Evolutionary conservation across 257 asterid species (phyloP).

Genomic region (Solanum pimpinellifolium): DNA sequence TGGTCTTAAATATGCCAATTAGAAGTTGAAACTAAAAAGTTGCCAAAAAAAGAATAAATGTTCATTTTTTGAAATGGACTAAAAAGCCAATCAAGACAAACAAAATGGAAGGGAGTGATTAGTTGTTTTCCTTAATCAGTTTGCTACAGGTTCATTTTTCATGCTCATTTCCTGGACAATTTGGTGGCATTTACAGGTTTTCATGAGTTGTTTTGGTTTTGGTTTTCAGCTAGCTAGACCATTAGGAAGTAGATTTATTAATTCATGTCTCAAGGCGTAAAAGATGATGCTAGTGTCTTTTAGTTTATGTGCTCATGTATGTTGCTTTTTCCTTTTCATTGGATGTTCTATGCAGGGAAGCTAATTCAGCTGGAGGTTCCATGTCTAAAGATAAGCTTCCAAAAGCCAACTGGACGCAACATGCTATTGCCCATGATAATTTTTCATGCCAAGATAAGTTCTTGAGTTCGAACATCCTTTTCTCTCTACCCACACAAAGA

Average conservation of each 20-base stretch:
- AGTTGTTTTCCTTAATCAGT: background rate
- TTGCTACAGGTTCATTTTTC: background rate
- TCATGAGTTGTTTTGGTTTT: background rate
- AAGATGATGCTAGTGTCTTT: background rate
- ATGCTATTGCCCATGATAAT: conserved; percentile 53
- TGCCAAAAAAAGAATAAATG: background rate
- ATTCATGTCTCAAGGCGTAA: background rate
- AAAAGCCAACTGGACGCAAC: conserved; percentile 59
- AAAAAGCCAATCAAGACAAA: background rate
- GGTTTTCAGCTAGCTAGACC: background rate
- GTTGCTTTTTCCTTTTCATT: background rate
- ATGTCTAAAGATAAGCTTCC: conserved; percentile 19
- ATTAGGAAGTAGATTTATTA: background rate
- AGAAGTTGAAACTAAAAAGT: background rate
- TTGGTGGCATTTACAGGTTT: background rate
- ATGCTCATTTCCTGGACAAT: background rate
- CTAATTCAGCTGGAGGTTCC: conserved; percentile 23
- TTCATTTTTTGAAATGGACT: background rate
- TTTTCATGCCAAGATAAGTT: conserved; percentile 49
- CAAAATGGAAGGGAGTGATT: background rate
- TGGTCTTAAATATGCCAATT: background rate
- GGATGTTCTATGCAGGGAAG: conserved; percentile 21
- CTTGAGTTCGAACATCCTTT: conserved; percentile 52
- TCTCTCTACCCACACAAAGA: conserved; percentile 60
- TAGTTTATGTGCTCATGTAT: background rate